These are phyloP conservation scores for Globisporangium echinulatum DNA, from an alignment of 352 stramenopile genomes.

Conservation along the genomic window DNA sequence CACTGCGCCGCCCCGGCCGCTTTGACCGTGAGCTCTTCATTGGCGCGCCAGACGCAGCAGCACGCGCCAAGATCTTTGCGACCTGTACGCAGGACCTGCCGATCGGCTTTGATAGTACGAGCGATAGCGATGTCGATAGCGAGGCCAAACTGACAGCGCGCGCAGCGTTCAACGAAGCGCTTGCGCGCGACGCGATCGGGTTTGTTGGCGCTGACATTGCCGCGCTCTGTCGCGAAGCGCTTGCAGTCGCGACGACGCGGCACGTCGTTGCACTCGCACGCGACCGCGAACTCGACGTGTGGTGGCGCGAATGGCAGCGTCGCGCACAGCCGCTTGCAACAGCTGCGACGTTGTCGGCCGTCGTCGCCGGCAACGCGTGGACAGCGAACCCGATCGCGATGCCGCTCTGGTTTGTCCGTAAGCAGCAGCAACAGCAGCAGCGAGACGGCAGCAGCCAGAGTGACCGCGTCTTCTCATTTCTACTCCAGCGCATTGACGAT, in stretches of 20 bases:
- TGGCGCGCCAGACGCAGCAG: slow-evolving; percentile 27
- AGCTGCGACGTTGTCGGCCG: slow-evolving; percentile 26
- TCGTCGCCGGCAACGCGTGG: slow-evolving; percentile 52
- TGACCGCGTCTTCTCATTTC: slow-evolving; percentile 33
- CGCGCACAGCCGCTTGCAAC: slow-evolving; percentile 30
- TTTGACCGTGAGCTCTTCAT: slow-evolving; percentile 82
- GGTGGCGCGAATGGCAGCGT: slow-evolving; percentile 57
- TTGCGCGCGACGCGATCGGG: slow-evolving; percentile 51
- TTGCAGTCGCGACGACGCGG: slow-evolving; percentile 53
- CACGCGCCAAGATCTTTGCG: slow-evolving; percentile 58
- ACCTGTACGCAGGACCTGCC: slow-evolving; percentile 46
- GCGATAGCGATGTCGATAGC: slow-evolving; percentile 4
- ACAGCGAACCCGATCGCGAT: slow-evolving; percentile 49
- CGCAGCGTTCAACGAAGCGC: slow-evolving; percentile 21
- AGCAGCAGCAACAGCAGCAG: slow-evolving; percentile 16
- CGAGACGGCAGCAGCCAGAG: neutral
- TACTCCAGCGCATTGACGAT: slow-evolving; percentile 19
- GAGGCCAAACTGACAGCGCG: neutral
- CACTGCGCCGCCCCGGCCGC: slow-evolving; percentile 64
- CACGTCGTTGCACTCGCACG: slow-evolving; percentile 52
- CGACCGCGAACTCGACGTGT: slow-evolving; percentile 41
- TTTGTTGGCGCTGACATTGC: slow-evolving; percentile 83
- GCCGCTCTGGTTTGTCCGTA: slow-evolving; percentile 60
- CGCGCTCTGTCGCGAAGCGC: slow-evolving; percentile 65
- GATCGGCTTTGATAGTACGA: slow-evolving; percentile 10